phyloP scores from a whole-genome alignment of 192 early-diverging fungal species.

The Coemansia sp. region DNA sequence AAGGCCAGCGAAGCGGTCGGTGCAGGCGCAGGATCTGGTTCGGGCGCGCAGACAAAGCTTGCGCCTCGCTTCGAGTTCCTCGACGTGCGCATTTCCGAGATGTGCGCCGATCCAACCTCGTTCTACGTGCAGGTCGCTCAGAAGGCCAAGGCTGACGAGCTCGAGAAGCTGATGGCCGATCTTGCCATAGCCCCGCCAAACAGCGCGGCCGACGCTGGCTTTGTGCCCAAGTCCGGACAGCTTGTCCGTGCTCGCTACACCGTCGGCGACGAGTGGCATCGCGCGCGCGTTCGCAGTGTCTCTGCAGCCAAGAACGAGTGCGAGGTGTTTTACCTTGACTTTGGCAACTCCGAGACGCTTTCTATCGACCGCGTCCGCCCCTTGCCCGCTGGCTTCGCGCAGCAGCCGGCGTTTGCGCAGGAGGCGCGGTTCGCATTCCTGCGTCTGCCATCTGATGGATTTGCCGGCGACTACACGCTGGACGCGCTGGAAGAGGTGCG shows the following conservation, averaged over 20 bases:
- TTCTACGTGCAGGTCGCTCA: slow-evolving; percentile 67
- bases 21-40: slow-evolving; percentile 27
- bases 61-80: slow-evolving; percentile 60
- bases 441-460: slow-evolving; percentile 51
- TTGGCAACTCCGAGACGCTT: slow-evolving; percentile 88
- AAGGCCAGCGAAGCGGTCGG: slow-evolving; percentile 42
- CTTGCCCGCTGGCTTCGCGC: slow-evolving; percentile 68
- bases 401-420: slow-evolving; percentile 69
- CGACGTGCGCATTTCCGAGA: slow-evolving; percentile 71
- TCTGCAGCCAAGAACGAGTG: slow-evolving; percentile 56
- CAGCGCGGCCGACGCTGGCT: slow-evolving; percentile 33
- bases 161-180: slow-evolving; percentile 83
- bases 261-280: slow-evolving; percentile 85
- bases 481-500: slow-evolving; percentile 72
- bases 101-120: slow-evolving; percentile 51
- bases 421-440: slow-evolving; percentile 86
- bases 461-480: slow-evolving; percentile 70
- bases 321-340: slow-evolving; percentile 87
- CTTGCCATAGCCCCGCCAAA: slow-evolving; percentile 63
- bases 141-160: slow-evolving; percentile 54
- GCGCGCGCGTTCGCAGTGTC: slow-evolving; percentile 73
- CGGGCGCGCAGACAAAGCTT: slow-evolving; percentile 47
- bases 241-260: slow-evolving; percentile 81
- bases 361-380: slow-evolving; percentile 67
- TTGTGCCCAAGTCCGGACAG: slow-evolving; percentile 67